These are phyloP conservation scores for Yarrowia sp. DNA, from an alignment of 805 yeast species.

Conservation along the genomic window DNA sequence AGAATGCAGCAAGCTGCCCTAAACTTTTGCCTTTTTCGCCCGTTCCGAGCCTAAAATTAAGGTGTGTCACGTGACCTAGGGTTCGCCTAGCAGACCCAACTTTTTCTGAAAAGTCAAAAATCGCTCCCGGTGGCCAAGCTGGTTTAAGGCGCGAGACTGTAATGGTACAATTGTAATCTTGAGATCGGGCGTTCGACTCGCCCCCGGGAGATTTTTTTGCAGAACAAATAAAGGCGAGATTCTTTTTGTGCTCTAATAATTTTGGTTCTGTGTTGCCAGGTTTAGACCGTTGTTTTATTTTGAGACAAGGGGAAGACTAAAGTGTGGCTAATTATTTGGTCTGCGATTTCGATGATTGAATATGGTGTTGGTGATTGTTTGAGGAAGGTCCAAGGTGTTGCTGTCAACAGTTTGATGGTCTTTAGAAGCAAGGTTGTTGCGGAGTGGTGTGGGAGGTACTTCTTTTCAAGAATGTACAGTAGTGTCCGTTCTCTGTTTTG, in stretches of 20 bases:
- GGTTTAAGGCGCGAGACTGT: slow-evolving; percentile 40
- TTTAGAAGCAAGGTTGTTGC: no score
- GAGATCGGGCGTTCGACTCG: slow-evolving; percentile 40
- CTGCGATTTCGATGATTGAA: no score
- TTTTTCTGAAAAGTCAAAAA: slow-evolving; percentile 7
- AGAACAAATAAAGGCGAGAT: neutral
- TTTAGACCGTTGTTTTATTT: no score
- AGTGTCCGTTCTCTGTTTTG: no score
- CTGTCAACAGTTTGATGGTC: no score
- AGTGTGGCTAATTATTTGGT: no score
- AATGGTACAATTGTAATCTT: slow-evolving; percentile 36
- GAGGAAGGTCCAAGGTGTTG: no score
- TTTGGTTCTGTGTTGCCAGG: no score
- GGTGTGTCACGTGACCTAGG: neutral
- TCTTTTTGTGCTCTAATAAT: neutral
- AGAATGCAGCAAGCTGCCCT: slow-evolving; percentile 11
- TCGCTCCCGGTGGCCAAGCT: slow-evolving; percentile 38
- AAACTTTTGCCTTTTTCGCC: neutral
- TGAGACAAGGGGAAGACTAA: no score
- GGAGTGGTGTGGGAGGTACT: no score
- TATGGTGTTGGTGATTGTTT: no score
- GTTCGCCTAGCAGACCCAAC: neutral
- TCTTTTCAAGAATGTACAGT: no score
- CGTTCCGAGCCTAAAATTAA: neutral
- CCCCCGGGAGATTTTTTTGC: slow-evolving; percentile 36